Conservation (phyloP, 2,329 filamentous ascomycete species). For the Aspergillus caelatus region DNA sequence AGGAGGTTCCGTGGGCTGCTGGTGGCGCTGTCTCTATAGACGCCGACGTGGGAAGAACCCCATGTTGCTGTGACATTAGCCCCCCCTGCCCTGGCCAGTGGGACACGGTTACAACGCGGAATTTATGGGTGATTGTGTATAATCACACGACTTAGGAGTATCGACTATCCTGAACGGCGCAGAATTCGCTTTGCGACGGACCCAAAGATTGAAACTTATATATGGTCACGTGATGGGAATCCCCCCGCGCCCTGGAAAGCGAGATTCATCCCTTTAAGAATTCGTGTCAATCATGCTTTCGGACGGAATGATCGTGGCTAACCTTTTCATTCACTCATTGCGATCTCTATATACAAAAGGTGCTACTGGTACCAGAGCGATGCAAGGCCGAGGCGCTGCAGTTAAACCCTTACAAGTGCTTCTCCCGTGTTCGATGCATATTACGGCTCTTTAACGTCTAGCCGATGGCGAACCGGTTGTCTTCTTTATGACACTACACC, state of each 20-base stretch:
- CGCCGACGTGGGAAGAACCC: constrained; percentile 22
- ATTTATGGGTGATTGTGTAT: not conserved
- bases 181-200: constrained; percentile 11
- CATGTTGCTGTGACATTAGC: constrained; percentile 30
- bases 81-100: constrained; percentile 14
- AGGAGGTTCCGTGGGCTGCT: constrained; percentile 18
- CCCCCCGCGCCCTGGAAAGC: not conserved
- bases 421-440: not conserved
- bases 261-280: not conserved
- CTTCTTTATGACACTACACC: constrained; percentile 63
- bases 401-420: not conserved
- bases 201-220: constrained; percentile 30
- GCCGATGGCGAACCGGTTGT: not conserved
- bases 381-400: not conserved
- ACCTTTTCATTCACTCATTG: not conserved
- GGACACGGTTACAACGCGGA: constrained; percentile 1
- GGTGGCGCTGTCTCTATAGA: constrained; percentile 28
- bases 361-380: not conserved
- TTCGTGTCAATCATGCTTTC: not conserved
- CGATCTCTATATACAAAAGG: not conserved
- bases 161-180: not conserved
- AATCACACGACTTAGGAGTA: constrained; percentile 4
- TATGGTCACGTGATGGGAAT: constrained; percentile 29
- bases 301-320: not conserved
- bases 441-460: not conserved